A percentile compares a stretch with the other conserved stretches of the same genome.
phyloP scores from a whole-genome alignment of 306 rosid species.

The Hylodesmum podocarpum region DNA sequence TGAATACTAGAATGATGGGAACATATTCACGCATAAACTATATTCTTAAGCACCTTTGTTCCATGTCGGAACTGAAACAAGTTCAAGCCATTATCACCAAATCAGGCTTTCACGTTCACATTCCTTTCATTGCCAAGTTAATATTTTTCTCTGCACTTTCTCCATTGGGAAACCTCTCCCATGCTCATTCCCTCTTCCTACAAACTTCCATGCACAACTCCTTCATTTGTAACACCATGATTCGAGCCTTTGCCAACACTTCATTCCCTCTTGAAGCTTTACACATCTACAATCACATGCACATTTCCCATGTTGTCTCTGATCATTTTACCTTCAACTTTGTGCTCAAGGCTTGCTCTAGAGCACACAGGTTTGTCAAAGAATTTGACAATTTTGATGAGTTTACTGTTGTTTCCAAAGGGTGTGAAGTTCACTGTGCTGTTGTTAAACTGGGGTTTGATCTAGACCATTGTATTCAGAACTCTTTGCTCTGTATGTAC shows the following conservation, averaged over 20 bases:
- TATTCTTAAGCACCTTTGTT: constrained; percentile 41
- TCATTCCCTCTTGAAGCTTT: constrained; percentile 52
- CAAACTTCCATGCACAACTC: constrained; percentile 51
- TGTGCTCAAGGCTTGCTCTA: constrained; percentile 62
- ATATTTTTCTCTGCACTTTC: constrained; percentile 50
- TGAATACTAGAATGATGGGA: background rate
- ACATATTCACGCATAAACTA: constrained; percentile 13
- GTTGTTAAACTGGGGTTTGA: constrained; percentile 54
- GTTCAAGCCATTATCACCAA: constrained; percentile 53
- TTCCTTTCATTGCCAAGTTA: constrained; percentile 35
- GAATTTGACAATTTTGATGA: constrained; percentile 22
- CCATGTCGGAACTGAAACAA: constrained; percentile 47
- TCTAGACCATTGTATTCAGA: constrained; percentile 40
- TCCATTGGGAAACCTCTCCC: constrained; percentile 55
- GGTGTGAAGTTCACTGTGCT: constrained; percentile 58
- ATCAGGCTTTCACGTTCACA: constrained; percentile 37
- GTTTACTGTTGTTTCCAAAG: constrained; percentile 45
- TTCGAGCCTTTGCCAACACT: constrained; percentile 63
- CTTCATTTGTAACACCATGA: constrained; percentile 55
- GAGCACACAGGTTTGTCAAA: constrained; percentile 39
- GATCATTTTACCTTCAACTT: constrained; percentile 60
- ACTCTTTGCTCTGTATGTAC: constrained; percentile 56
- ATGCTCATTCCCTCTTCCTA: constrained; percentile 58
- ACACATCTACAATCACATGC: constrained; percentile 52
- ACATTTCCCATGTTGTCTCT: constrained; percentile 6